phyloP scores from a whole-genome alignment of 768 basidiomycete genomes.

The Hebeloma cylindrosporum region DNA sequence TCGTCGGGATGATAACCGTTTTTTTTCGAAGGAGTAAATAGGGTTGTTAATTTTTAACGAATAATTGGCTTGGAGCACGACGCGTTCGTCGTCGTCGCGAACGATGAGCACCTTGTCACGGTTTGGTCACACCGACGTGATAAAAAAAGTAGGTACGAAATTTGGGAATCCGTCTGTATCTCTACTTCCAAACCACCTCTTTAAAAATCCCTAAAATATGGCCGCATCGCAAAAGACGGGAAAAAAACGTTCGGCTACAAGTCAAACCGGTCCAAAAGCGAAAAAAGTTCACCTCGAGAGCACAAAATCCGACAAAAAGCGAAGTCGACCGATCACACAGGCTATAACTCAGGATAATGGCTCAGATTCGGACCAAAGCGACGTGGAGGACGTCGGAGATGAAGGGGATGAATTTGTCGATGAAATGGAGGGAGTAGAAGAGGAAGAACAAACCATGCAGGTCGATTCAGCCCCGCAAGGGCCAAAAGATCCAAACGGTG shows the following conservation, averaged over 20 bases:
- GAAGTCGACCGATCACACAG: constrained; percentile 60
- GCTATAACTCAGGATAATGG: constrained; percentile 33
- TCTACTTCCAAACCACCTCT: neutral
- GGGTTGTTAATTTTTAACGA: no score
- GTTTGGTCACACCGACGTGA: neutral
- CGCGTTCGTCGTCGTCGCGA: no score
- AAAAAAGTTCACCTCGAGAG: constrained; percentile 54
- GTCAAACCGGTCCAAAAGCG: constrained; percentile 45
- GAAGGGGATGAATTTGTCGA: constrained; percentile 35
- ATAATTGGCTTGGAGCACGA: no score
- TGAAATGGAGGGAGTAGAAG: constrained; percentile 36
- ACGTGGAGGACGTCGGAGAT: constrained; percentile 25
- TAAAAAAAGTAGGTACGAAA: neutral
- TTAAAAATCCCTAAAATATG: constrained; percentile 35
- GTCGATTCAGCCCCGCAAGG: constrained; percentile 27
- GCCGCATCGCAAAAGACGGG: constrained; percentile 38
- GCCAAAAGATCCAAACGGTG: constrained; percentile 63
- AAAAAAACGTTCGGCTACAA: constrained; percentile 52
- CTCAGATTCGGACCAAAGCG: constrained; percentile 42
- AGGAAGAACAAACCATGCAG: constrained; percentile 34
- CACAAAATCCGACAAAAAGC: constrained; percentile 46
- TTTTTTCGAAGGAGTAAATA: no score
- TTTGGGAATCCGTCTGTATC: neutral
- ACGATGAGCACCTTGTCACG: no score
- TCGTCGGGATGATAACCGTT: no score